Base-by-base conservation (phyloP, 176 grass and related monocot genomes). In the Lolium rigidum region DNA sequence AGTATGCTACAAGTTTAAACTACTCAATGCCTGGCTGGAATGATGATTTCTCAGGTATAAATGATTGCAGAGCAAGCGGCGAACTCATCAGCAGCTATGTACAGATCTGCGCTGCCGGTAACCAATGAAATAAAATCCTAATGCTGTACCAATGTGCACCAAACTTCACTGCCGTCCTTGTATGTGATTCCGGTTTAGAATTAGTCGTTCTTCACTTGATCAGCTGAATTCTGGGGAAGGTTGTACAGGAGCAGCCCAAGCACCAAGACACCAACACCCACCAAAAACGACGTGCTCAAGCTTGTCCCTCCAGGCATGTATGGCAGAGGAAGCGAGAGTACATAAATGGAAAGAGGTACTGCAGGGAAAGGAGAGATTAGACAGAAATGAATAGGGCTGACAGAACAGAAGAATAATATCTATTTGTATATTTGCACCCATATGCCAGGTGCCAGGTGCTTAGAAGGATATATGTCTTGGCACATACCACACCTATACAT, bases 191-290 rank as follows among this genome's bases (percentile, higher is more conserved):
- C 3, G 35, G 35, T 55, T 73, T 80, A 64, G 64, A 9, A 73
- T 87, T 85, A 93, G 70, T 88, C 81, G 11, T 64, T 82, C 69
- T 96, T 90, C 13, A 28, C 47, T 66, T 85, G 79, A 61, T 69
- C 68, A 68, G 86, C 75, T 63, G 85, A 60, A 54, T 84, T 84
- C 80, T 85, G 62, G 80, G 95, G 93, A 77, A 98, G 75, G 63
- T 95, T 95, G 85, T 98, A 98, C 15, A 93, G 58, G 59, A 91
- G 76, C 83, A 98, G 86, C 74, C 95, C 95, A 16, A 95, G 57
- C 43, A 95, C 91, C 47, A 98, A 88, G 78, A 90, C 84, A 31
- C 81, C 86, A 78, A 79, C 86, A 79, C 91, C 95, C n/a, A 80
- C 70, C 44, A 91, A 38, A 80, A 98, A 95, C 16, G 81, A 87